Conservation (phyloP, 2,329 filamentous ascomycete species). For the Nannizziopsis arthrosporioides region DNA sequence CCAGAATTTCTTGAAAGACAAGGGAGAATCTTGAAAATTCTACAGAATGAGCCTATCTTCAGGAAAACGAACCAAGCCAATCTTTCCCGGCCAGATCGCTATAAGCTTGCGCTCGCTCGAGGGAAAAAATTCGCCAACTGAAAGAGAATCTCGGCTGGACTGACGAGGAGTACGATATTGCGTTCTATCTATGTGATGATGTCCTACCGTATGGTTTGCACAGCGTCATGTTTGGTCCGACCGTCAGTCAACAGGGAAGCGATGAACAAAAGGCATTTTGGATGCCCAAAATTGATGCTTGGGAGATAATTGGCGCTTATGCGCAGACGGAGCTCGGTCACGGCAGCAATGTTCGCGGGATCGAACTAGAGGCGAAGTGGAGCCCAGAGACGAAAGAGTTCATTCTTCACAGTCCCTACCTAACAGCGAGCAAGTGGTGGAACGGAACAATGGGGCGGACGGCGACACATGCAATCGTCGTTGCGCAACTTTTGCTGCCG, state of each 20-base stretch:
- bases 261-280: constrained; percentile 35
- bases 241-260: constrained; percentile 36
- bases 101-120: constrained; percentile 42
- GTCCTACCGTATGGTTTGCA: constrained; percentile 44
- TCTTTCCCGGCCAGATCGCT: constrained; percentile 41
- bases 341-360: constrained; percentile 37
- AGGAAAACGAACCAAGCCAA: constrained; percentile 42
- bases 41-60: constrained; percentile 40
- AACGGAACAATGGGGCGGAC: constrained; percentile 39
- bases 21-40: constrained; percentile 34
- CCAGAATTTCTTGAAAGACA: constrained; percentile 41
- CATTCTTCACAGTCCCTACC: constrained; percentile 36
- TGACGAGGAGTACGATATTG: constrained; percentile 41
- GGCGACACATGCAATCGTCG: constrained; percentile 40
- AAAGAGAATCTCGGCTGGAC: constrained; percentile 38
- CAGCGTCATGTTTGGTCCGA: constrained; percentile 38
- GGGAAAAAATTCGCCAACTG: constrained; percentile 41
- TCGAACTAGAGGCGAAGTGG: constrained; percentile 36
- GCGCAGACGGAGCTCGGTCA: constrained; percentile 39
- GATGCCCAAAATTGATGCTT: constrained; percentile 35
- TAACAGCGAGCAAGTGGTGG: constrained; percentile 42
- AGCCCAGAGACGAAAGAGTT: constrained; percentile 34
- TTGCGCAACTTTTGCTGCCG: constrained; percentile 36
- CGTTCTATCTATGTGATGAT: constrained; percentile 43
- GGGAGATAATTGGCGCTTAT: constrained; percentile 38